Evolutionary conservation across 306 rosid genomes (phyloP).

Genomic region (Quercus suber): DNA sequence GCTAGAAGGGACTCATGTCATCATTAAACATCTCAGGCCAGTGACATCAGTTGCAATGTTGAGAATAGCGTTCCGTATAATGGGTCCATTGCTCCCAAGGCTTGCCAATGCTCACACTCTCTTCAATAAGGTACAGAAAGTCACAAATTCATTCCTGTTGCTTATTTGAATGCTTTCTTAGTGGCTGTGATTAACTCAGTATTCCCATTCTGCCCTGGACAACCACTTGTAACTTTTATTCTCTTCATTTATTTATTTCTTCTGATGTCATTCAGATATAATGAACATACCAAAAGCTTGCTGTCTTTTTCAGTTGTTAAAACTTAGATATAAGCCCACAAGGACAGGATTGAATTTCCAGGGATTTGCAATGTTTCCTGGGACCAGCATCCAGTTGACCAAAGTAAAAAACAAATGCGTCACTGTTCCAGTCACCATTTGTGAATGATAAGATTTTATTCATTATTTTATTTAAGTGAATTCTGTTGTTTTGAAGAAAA

Average conservation of each 20-base stretch:
- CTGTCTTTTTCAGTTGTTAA: neutral
- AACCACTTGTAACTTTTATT: neutral
- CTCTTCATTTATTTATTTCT: neutral
- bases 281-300: neutral
- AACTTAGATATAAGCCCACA: neutral
- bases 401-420: neutral
- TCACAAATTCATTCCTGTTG: conserved; percentile 6
- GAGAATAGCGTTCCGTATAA: conserved; percentile 93
- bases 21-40: conserved; percentile 84
- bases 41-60: conserved; percentile 91
- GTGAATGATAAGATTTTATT: neutral
- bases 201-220: neutral
- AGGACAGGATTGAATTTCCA: neutral
- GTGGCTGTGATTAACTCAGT: neutral
- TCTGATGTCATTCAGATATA: neutral
- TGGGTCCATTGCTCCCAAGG: conserved; percentile 94
- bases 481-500: neutral
- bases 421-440: neutral
- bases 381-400: neutral
- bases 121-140: conserved; percentile 70
- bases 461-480: neutral
- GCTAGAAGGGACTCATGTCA: conserved; percentile 78
- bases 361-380: neutral
- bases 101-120: conserved; percentile 88
- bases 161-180: conserved; percentile 11